Base-by-base conservation (phyloP, 495 filamentous ascomycete species). In the Hyaloscypha variabilis region DNA sequence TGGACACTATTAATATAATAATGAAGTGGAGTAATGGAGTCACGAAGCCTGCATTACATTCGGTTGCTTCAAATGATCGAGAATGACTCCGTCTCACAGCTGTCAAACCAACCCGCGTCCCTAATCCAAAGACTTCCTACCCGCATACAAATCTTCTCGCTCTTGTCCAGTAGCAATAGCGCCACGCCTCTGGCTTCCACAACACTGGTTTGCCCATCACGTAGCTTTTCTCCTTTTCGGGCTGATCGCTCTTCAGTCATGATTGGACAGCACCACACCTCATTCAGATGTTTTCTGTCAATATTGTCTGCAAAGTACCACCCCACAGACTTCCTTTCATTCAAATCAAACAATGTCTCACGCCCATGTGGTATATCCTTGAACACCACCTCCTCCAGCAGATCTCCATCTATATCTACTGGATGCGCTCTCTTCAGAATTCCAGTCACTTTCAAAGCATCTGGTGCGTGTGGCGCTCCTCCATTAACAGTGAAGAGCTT, bases 301-400 rank as follows among this genome's bases (percentile, higher is more conserved):
- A 52, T 31, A 30, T 62, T 62, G 28, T 62, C 59, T 13, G 59
- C 39, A 30, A 51, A 62, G 31, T 62, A 62, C n/a, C 3, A 50
- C 13, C 59, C 59, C 2, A 62, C n/a, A 14, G 59, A 34, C 17
- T 42, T 34, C 28, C 25, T 59, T 31, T 31, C 17, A 23, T 34
- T 25, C 17, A 59, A 29, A 21, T 59, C 30, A 39, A 59, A 59
- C 17, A 59, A 42, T 23, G 30, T 59, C 56, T 59, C 28, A 26
- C 19, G 28, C 8, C 25, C 3, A 25, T 56, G 53, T 25, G 53
- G 53, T 25, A 56, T 56, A 19, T 39, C 56, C 30, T 59, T 59
- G 26, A 34, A 34, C 19, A 59, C 24, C 19, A 6, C 30, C 24
- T 59, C 28, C 31, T 34, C 28, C 8, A 10, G 24, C n/a, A 34